These are phyloP conservation scores for Trichoderma reesei DNA, from an alignment of 495 filamentous ascomycete species.

Conservation along the genomic window DNA sequence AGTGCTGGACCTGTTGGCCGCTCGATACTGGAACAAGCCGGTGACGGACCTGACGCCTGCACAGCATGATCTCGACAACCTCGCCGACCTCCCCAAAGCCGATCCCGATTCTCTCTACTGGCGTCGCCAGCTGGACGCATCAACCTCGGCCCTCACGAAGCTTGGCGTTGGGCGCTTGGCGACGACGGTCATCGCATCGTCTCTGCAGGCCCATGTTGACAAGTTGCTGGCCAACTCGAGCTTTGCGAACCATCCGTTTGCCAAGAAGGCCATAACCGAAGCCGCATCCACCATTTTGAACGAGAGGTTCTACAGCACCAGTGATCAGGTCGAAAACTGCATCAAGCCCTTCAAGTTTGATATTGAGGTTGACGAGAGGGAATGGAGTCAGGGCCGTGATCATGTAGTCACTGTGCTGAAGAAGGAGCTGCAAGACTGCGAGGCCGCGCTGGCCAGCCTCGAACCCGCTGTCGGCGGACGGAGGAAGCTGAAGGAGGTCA, in stretches of 20 bases:
- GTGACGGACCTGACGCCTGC: slow-evolving; percentile 59
- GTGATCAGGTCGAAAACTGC: slow-evolving; percentile 98
- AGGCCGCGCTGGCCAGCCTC: slow-evolving; percentile 62
- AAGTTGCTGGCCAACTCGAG: slow-evolving; percentile 65
- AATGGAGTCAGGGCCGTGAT: slow-evolving; percentile 78
- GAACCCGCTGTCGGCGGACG: slow-evolving; percentile 67
- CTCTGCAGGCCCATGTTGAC: slow-evolving; percentile 80
- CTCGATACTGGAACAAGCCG: slow-evolving; percentile 97
- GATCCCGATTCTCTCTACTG: slow-evolving; percentile 79
- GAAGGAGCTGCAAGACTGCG: slow-evolving; percentile 73
- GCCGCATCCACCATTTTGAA: slow-evolving; percentile 81
- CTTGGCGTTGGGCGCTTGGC: slow-evolving; percentile 87
- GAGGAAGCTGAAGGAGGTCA: slow-evolving; percentile 80
- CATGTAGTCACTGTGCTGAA: slow-evolving; percentile 70
- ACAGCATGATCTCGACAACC: slow-evolving; percentile 56
- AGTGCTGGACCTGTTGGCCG: slow-evolving; percentile 89
- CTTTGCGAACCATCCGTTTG: slow-evolving; percentile 84
- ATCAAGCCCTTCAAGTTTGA: slow-evolving; percentile 99
- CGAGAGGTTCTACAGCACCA: slow-evolving; percentile 91
- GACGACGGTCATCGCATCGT: slow-evolving; percentile 77
- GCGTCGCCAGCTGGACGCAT: slow-evolving; percentile 91
- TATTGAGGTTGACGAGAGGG: slow-evolving; percentile 81
- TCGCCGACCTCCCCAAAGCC: slow-evolving; percentile 69
- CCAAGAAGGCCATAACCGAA: slow-evolving; percentile 80
- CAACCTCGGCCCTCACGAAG: slow-evolving; percentile 80